Conservation (phyloP, 2,329 filamentous ascomycete species). For the Phialophora verrucosa region DNA sequence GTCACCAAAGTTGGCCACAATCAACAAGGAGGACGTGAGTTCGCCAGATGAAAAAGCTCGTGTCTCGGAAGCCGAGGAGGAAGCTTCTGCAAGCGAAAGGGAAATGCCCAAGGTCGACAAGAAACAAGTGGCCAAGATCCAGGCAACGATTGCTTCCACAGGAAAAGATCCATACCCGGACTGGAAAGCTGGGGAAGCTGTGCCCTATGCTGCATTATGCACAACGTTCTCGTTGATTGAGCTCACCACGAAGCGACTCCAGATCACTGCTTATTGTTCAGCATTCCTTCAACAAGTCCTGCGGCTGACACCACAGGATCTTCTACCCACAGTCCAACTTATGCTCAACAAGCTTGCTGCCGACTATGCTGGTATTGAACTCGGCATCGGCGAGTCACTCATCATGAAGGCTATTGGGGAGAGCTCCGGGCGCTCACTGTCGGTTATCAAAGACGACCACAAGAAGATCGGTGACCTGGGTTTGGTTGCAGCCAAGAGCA, state of each 20-base stretch:
- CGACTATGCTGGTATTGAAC: constrained; percentile 93
- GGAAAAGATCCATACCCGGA: constrained; percentile 87
- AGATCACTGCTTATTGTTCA: constrained; percentile 87
- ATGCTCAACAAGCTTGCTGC: constrained; percentile 99
- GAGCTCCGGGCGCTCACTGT: constrained; percentile 83
- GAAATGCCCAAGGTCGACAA: constrained; percentile 73
- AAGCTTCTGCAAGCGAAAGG: constrained; percentile 54
- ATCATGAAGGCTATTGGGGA: constrained; percentile 99
- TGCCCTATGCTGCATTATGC: constrained; percentile 93
- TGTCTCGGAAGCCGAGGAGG: constrained; percentile 45
- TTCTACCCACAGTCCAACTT: constrained; percentile 84
- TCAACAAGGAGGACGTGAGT: constrained; percentile 42
- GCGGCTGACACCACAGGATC: constrained; percentile 82
- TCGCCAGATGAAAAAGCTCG: constrained; percentile 55
- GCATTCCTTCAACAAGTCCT: constrained; percentile 94
- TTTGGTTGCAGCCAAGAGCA: constrained; percentile 91
- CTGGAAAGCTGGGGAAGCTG: constrained; percentile 86
- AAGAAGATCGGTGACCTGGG: constrained; percentile 96
- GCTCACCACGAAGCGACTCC: constrained; percentile 87
- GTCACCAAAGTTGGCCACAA: constrained; percentile 40
- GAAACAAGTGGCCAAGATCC: constrained; percentile 80
- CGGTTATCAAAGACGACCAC: constrained; percentile 92
- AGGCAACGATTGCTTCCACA: constrained; percentile 72
- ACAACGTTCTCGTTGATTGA: constrained; percentile 94
- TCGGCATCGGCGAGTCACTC: constrained; percentile 96